A percentile compares a stretch with the other conserved stretches of the same genome.
Conservation (phyloP, 768 basidiomycete species). For the Boletus eberwhitei region DNA sequence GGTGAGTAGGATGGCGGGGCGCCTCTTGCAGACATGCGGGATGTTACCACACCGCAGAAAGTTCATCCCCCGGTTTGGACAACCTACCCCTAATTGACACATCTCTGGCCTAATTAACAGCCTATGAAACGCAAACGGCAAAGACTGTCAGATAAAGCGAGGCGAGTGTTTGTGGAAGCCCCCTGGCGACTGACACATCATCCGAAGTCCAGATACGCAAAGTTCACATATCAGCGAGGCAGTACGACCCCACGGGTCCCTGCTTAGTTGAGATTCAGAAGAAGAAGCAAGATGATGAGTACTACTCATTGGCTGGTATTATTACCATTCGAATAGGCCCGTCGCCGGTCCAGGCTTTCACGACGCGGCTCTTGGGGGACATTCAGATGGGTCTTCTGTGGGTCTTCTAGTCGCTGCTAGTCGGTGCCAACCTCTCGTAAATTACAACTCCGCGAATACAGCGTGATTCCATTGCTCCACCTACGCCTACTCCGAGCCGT, state of each 20-base stretch:
- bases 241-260: conserved; percentile 20
- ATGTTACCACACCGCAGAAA: conserved; percentile 24
- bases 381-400: background rate
- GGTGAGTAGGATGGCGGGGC: conserved; percentile 19
- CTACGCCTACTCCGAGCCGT: background rate
- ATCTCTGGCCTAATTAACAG: conserved; percentile 28
- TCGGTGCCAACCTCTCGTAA: background rate
- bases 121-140: conserved; percentile 30
- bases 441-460: conserved; percentile 33
- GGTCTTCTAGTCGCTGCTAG: background rate
- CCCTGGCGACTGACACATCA: conserved; percentile 24
- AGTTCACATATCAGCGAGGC: conserved; percentile 27
- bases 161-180: conserved; percentile 16
- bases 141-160: conserved; percentile 21
- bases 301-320: conserved; percentile 24
- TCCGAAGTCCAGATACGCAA: conserved; percentile 13
- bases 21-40: conserved; percentile 19
- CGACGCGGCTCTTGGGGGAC: conserved; percentile 6
- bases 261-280: conserved; percentile 12
- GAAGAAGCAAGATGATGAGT: conserved; percentile 6
- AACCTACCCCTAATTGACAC: conserved; percentile 28
- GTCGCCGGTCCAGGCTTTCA: conserved; percentile 7
- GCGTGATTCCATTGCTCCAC: conserved; percentile 20
- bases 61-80: conserved; percentile 27
- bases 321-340: conserved; percentile 23